Evolutionary conservation across 768 basidiomycete species (phyloP), one percentile per base, ranked within the genome.

Genomic region (Cubamyces lactineus): DNA sequence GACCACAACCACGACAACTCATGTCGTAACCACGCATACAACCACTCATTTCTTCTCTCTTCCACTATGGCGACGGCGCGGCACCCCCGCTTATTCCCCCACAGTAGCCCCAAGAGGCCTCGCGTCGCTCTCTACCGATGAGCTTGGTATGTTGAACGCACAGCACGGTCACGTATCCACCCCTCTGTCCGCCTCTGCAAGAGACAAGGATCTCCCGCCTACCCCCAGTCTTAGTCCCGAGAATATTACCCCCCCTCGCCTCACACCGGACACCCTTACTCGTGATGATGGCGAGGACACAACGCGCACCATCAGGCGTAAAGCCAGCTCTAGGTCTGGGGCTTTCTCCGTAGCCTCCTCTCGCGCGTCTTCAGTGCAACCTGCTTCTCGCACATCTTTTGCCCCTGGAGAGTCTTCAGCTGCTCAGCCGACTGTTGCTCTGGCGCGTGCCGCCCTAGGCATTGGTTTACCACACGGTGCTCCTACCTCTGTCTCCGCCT

Each of bases 41-140:
- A 77, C 82, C 13, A 81, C 84, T 23, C 85, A 85, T 73, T 85
- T 89, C 74, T 85, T 90, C 73, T 86, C 88, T 23, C 73, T 87
- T 24, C 85, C 87, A 16, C 78, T 80, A 62, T 88, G 87, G 87
- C 82, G 78, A 68, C 86, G 82, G 66, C 86, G 82, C 62, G 75
- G 73, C 28, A 69, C 74, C 34, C 70, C 75, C 49, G 65, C 71
- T 21, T 69, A 77, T 23, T 69, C 67, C 30, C 64, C 74, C 39
- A 65, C 74, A 19, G 62, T 42, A 21, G 43, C 54, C 15, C 9
- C 76, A 67, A 62, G 74, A 58, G 74, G 67, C 57, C 59, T 66
- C 50, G 69, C 73, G 50, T 72, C 65, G 21, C 47, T 41, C 13
- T 63, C 64, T 13, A 63, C 67, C 9, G 71, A 72, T 56, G 71